phyloP scores from a whole-genome alignment of 179 eudicot species.

The Nepenthes alata region DNA sequence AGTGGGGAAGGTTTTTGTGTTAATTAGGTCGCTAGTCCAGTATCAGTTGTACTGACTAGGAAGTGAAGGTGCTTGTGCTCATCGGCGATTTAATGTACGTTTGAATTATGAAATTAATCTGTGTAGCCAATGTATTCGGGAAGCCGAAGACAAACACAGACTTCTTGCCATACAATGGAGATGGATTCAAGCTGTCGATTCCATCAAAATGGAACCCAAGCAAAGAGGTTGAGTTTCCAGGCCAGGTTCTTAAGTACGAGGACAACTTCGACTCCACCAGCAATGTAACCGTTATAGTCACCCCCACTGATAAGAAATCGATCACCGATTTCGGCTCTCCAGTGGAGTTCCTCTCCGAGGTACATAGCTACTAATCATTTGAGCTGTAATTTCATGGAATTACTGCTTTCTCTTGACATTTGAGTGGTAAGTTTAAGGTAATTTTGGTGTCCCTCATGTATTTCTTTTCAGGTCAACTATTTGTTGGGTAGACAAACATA shows the following conservation, averaged over 20 bases:
- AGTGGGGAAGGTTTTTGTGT: too few species aligned
- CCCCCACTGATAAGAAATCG: slow-evolving; percentile 78
- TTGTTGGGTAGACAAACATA: slow-evolving; percentile 83
- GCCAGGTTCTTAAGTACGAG: slow-evolving; percentile 76
- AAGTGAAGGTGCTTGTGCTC: too few species aligned
- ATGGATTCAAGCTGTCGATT: slow-evolving; percentile 57
- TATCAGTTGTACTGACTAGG: too few species aligned
- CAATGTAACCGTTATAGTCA: slow-evolving; percentile 47
- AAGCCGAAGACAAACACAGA: slow-evolving; percentile 88
- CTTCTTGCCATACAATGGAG: slow-evolving; percentile 44
- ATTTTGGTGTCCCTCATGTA: too few species aligned
- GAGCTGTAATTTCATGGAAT: too few species aligned
- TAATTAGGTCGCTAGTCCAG: too few species aligned
- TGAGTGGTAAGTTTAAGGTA: too few species aligned
- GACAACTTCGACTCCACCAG: slow-evolving; percentile 88
- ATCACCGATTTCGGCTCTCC: slow-evolving; percentile 89
- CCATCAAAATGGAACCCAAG: slow-evolving; percentile 98
- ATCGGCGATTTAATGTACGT: too few species aligned
- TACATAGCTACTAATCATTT: slow-evolving; percentile 7
- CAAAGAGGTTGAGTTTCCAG: slow-evolving; percentile 84
- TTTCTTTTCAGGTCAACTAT: slow-evolving; percentile 52
- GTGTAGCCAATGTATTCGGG: slow-evolving; percentile 79
- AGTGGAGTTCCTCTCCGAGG: slow-evolving; percentile 70
- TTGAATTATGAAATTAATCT: too few species aligned
- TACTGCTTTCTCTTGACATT: too few species aligned